Percentiles rank a stretch among this genome's conserved stretches.
These are phyloP conservation scores for Xylariales sp. DNA, from an alignment of 2,329 filamentous ascomycete species.

Conservation along the genomic window DNA sequence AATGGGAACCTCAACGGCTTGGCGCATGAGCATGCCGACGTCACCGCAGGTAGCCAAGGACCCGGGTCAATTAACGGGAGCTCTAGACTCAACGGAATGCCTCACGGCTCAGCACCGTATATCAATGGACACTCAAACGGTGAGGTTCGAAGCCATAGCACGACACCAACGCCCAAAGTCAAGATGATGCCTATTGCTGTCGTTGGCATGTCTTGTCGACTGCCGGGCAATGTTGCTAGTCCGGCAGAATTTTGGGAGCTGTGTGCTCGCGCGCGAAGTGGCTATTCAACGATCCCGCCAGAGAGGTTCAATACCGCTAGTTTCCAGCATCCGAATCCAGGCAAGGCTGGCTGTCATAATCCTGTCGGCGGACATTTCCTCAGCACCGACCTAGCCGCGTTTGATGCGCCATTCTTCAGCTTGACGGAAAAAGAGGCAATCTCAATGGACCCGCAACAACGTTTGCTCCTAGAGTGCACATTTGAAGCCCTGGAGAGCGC, in stretches of 20 bases:
- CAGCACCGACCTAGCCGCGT: slow-evolving; percentile 58
- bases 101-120: slow-evolving; percentile 25
- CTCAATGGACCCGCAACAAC: slow-evolving; percentile 67
- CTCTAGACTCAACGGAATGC: slow-evolving; percentile 22
- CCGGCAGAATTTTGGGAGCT: slow-evolving; percentile 55
- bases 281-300: slow-evolving; percentile 52
- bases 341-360: slow-evolving; percentile 52
- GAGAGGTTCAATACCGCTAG: slow-evolving; percentile 59
- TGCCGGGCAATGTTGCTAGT: slow-evolving; percentile 52
- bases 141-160: slow-evolving; percentile 11
- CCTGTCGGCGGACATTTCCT: slow-evolving; percentile 55
- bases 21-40: slow-evolving; percentile 29
- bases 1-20: slow-evolving; percentile 39
- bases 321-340: slow-evolving; percentile 51
- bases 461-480: slow-evolving; percentile 63
- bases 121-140: slow-evolving; percentile 36
- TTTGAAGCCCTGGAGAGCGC: slow-evolving; percentile 67
- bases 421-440: slow-evolving; percentile 61
- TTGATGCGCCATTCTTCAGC: slow-evolving; percentile 65
- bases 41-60: slow-evolving; percentile 28
- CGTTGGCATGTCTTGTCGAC: slow-evolving; percentile 53
- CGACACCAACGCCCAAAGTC: slow-evolving; percentile 21
- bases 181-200: slow-evolving; percentile 50
- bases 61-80: slow-evolving; percentile 26
- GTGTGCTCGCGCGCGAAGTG: slow-evolving; percentile 52